Evolutionary conservation across 176 grass and related monocot species (phyloP).

Genomic region (Cymbopogon citratus): DNA sequence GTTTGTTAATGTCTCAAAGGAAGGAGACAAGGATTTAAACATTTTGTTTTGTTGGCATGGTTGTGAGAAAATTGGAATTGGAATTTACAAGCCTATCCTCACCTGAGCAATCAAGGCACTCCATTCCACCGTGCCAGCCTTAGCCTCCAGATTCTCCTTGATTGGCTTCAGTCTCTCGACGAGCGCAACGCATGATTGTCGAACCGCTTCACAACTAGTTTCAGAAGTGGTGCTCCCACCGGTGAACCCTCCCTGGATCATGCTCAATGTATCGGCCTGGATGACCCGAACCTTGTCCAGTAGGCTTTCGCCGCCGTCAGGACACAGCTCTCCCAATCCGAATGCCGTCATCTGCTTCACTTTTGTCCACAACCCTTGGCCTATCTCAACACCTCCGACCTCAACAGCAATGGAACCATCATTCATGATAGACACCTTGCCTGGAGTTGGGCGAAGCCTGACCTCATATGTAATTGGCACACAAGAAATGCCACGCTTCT

Average conservation of each 20-base stretch:
- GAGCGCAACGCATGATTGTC: constrained; percentile 39
- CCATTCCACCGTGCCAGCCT: constrained; percentile 46
- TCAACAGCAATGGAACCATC: constrained; percentile 85
- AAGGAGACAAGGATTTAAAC: neutral
- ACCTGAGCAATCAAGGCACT: constrained; percentile 55
- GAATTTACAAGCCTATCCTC: neutral
- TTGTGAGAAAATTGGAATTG: neutral
- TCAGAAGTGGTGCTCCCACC: constrained; percentile 88
- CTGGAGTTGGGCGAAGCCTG: constrained; percentile 23
- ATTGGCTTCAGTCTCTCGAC: constrained; percentile 61
- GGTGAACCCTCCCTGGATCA: constrained; percentile 71
- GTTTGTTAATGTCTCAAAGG: neutral
- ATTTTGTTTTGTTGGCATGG: neutral
- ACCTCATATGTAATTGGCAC: constrained; percentile 60
- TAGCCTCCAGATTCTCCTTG: constrained; percentile 55
- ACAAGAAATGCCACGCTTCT: constrained; percentile 87
- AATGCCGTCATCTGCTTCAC: constrained; percentile 82
- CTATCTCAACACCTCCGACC: constrained; percentile 79
- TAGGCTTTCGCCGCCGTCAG: constrained; percentile 40
- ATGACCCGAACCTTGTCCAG: constrained; percentile 63
- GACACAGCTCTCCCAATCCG: constrained; percentile 44
- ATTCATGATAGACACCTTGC: constrained; percentile 78
- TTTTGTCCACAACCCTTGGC: constrained; percentile 85
- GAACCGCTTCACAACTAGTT: constrained; percentile 64
- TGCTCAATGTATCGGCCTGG: constrained; percentile 66